Conservation (phyloP, 306 rosid genomes). For the Lathyrus sativus region DNA sequence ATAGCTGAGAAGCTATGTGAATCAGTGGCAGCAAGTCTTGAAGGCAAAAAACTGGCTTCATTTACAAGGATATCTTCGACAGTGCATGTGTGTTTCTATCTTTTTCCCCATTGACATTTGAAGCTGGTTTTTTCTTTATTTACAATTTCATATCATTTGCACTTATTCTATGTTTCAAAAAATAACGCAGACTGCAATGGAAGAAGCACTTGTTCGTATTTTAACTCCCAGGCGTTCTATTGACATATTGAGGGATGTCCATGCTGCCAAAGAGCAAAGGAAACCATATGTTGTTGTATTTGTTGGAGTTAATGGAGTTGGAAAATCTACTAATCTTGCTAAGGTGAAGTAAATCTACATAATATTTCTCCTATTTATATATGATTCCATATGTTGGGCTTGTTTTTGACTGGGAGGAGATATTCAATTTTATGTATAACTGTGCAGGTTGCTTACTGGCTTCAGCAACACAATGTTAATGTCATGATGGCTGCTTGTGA, state of each 20-base stretch:
- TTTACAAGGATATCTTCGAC: constrained; percentile 97
- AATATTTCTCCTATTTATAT: constrained; percentile 20
- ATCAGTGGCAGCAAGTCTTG: constrained; percentile 97
- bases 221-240: constrained; percentile 92
- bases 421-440: constrained; percentile 24
- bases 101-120: constrained; percentile 14
- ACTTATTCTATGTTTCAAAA: constrained; percentile 20
- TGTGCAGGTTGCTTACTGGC: constrained; percentile 98
- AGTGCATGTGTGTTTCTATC: constrained; percentile 68
- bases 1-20: constrained; percentile 99
- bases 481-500: constrained; percentile 99
- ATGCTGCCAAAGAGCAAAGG: constrained; percentile 91
- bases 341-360: constrained; percentile 58
- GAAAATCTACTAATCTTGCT: constrained; percentile 96
- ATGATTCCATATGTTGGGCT: constrained; percentile 21
- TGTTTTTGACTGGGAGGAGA: constrained; percentile 32
- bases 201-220: constrained; percentile 94
- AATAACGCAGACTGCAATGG: constrained; percentile 79
- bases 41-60: constrained; percentile 90
- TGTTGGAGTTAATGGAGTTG: constrained; percentile 98
- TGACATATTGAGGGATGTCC: constrained; percentile 93
- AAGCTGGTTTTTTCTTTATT: not conserved
- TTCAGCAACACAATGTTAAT: constrained; percentile 72
- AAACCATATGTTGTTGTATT: constrained; percentile 96
- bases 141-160: constrained; percentile 23